phyloP scores from a whole-genome alignment of 2,329 filamentous ascomycete genomes.

The Tolypocladium nubicola region DNA sequence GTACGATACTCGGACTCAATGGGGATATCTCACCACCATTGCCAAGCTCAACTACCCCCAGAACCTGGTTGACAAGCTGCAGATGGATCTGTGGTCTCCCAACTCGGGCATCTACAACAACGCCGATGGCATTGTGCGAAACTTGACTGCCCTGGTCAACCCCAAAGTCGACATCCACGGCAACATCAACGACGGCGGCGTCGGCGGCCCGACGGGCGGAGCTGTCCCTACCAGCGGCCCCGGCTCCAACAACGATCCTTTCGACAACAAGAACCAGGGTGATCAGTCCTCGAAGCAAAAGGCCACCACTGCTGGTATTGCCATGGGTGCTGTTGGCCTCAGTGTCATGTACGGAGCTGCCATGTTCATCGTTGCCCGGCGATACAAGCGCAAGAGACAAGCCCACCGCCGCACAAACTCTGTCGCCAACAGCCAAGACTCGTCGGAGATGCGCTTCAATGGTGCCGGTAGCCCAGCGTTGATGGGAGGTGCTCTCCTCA shows the following conservation, averaged over 20 bases:
- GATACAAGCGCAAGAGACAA: slow-evolving; percentile 80
- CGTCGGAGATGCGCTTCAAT: slow-evolving; percentile 43
- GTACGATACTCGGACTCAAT: slow-evolving; percentile 56
- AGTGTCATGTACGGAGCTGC: slow-evolving; percentile 83
- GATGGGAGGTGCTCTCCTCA: slow-evolving; percentile 60
- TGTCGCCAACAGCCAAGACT: slow-evolving; percentile 37
- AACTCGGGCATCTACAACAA: slow-evolving; percentile 68
- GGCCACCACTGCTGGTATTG: slow-evolving; percentile 59
- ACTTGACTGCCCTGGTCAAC: slow-evolving; percentile 75
- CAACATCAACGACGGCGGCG: slow-evolving; percentile 25
- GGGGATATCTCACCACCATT: slow-evolving; percentile 75
- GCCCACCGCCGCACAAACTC: slow-evolving; percentile 70
- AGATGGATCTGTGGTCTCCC: slow-evolving; percentile 59
- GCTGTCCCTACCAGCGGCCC: slow-evolving; percentile 5
- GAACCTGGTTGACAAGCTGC: slow-evolving; percentile 56
- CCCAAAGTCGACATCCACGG: slow-evolving; percentile 48
- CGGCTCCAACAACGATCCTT: slow-evolving; percentile 27
- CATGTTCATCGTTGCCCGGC: slow-evolving; percentile 86
- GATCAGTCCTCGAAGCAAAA: slow-evolving; percentile 47
- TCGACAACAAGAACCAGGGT: slow-evolving; percentile 29
- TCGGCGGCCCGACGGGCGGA: slow-evolving; percentile 18
- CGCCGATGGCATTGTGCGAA: slow-evolving; percentile 50
- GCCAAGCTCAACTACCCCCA: slow-evolving; percentile 59
- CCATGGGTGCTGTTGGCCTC: slow-evolving; percentile 64
- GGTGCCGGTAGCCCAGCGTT: slow-evolving; percentile 44